phyloP scores from a whole-genome alignment of 257 asterid species.

The Nicotiana otophora region DNA sequence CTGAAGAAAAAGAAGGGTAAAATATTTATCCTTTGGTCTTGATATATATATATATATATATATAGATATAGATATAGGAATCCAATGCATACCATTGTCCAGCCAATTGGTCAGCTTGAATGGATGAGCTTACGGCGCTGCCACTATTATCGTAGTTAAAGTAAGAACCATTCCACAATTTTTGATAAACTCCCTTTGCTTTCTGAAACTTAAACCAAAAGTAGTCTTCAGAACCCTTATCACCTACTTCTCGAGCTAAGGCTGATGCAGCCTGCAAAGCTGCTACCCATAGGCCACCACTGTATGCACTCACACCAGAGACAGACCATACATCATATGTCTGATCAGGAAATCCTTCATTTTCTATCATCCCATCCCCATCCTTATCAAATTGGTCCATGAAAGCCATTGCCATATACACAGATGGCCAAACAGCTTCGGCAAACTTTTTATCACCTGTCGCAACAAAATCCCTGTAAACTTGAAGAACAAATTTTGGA shows the following conservation, averaged over 20 bases:
- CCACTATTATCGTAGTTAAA: constrained; percentile 79
- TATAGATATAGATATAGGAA: neutral
- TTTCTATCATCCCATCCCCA: constrained; percentile 98
- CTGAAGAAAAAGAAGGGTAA: neutral
- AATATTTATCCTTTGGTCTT: neutral
- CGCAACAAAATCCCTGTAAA: constrained; percentile 78
- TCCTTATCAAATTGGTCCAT: constrained; percentile 98
- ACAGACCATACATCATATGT: constrained; percentile 96
- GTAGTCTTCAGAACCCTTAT: constrained; percentile 68
- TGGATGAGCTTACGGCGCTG: constrained; percentile 61
- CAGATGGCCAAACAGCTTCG: constrained; percentile 89
- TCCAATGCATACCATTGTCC: constrained; percentile 66
- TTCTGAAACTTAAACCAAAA: constrained; percentile 73
- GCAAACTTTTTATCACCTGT: constrained; percentile 74
- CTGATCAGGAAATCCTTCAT: constrained; percentile 93
- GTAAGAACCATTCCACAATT: constrained; percentile 90
- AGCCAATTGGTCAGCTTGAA: constrained; percentile 98
- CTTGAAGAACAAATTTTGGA: constrained; percentile 91
- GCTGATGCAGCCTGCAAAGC: constrained; percentile 97
- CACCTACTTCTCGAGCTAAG: constrained; percentile 78
- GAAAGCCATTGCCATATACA: constrained; percentile 86
- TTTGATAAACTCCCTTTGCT: constrained; percentile 73
- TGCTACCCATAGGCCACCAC: constrained; percentile 99
- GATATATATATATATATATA: neutral
- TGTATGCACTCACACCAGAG: constrained; percentile 88